These are phyloP conservation scores for Zygoascus flipseniorum DNA, from an alignment of 805 yeast genomes.

Conservation along the genomic window DNA sequence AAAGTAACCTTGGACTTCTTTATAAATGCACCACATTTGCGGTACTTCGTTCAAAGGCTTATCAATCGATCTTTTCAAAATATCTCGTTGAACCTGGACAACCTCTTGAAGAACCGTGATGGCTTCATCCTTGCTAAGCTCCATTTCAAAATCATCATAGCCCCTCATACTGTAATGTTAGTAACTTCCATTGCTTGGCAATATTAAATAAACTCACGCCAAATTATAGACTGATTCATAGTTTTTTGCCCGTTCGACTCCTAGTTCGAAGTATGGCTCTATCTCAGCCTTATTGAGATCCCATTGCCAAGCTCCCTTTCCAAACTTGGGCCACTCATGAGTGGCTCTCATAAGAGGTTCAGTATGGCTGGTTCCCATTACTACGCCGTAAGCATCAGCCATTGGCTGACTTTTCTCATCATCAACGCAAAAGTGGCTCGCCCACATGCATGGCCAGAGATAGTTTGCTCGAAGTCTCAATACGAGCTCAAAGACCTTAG, in stretches of 20 bases:
- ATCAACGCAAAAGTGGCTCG: constrained; percentile 11
- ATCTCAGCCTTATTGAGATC: constrained; percentile 6
- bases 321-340: constrained; percentile 13
- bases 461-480: constrained; percentile 11
- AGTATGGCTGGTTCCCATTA: constrained; percentile 14
- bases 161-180: constrained; percentile 8
- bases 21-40: constrained; percentile 17
- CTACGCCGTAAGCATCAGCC: constrained; percentile 15
- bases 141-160: constrained; percentile 13
- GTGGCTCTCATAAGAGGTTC: constrained; percentile 14
- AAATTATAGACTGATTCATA: constrained; percentile 12
- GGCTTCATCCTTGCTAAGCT: constrained; percentile 9
- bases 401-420: constrained; percentile 7
- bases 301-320: constrained; percentile 14
- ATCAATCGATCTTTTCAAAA: constrained; percentile 1
- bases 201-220: neutral
- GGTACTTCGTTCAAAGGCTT: constrained; percentile 6
- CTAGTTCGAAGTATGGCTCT: constrained; percentile 9
- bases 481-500: constrained; percentile 10
- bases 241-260: constrained; percentile 8
- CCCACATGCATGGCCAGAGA: constrained; percentile 17
- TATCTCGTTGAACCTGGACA: constrained; percentile 8
- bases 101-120: constrained; percentile 6
- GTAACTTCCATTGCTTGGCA: no score
- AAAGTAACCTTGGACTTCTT: constrained; percentile 13